Percentiles rank a stretch among this genome's conserved stretches.
These are phyloP conservation scores for Whalleya microplaca DNA, from an alignment of 2,329 filamentous ascomycete species.

Conservation along the genomic window DNA sequence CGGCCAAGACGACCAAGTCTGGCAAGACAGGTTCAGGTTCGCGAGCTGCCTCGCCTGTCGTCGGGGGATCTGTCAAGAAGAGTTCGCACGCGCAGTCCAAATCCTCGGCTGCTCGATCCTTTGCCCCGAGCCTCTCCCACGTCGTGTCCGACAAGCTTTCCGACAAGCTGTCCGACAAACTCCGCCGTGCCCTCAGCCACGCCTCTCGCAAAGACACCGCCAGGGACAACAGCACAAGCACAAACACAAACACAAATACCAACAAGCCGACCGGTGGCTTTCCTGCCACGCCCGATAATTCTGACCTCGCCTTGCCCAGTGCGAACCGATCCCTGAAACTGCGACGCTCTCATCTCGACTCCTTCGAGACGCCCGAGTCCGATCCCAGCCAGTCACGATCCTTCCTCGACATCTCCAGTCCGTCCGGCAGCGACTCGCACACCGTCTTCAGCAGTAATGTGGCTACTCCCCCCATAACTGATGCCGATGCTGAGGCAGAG, in stretches of 20 bases:
- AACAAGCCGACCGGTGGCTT: constrained; percentile 34
- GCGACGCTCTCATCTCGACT: constrained; percentile 47
- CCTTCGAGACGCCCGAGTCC: constrained; percentile 50
- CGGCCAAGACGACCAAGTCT: too few relatives aligned
- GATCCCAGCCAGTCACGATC: constrained; percentile 44
- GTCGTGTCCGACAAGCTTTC: constrained; percentile 42
- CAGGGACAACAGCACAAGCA: too few relatives aligned
- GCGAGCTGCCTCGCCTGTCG: constrained; percentile 39
- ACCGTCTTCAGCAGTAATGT: constrained; percentile 66
- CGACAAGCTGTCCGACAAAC: constrained; percentile 41
- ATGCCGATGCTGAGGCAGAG: constrained; percentile 70
- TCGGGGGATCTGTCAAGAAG: constrained; percentile 35
- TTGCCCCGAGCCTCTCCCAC: constrained; percentile 33
- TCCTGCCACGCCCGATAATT: constrained; percentile 62
- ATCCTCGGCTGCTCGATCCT: constrained; percentile 31
- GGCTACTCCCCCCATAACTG: constrained; percentile 76
- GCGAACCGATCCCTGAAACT: constrained; percentile 42
- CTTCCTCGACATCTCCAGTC: constrained; percentile 54
- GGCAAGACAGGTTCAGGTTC: constrained; percentile 24
- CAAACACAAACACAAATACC: too few relatives aligned
- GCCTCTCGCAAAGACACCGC: constrained; percentile 36
- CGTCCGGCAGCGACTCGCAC: constrained; percentile 57
- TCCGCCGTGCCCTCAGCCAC: constrained; percentile 43
- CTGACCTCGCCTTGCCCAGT: constrained; percentile 44
- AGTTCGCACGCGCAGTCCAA: constrained; percentile 38